Base-by-base conservation (phyloP, 257 asterid genomes). In the Rhazya stricta region DNA sequence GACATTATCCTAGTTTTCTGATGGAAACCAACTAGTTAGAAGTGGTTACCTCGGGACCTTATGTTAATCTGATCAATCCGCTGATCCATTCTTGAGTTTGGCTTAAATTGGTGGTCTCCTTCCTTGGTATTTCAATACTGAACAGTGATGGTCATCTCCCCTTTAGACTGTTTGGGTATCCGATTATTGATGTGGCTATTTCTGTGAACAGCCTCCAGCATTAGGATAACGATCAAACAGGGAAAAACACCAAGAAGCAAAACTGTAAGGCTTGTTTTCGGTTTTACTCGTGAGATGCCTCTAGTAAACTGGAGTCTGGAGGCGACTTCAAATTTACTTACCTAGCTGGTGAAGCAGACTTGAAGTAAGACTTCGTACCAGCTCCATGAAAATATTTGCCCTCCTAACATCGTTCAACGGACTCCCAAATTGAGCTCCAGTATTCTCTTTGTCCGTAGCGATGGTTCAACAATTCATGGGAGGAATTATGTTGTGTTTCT, bases 91-190 rank as follows among this genome's bases (percentile, higher is more conserved):
- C 19, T n/a, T 25, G 30, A 18, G 34, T 60, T 39, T 9, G 19
- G 58, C 56, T 9, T 39, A 23, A 58, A 58, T 37, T 34, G 63
- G 76, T 60, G 76, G 80, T 46, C 42, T 34, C 63, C 46, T 21
- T 19, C 27, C 51, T 6, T 69, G 27, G 42, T 3, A 10, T 19
- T 39, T 21, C 9, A 30, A n/a, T 39, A 25, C 12, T 7, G 46
- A 74, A 76, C 61, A 11, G 54, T 34, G 80, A 69, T 48, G 65
- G 43, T 29, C 34, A 23, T 9, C 12, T 34, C 45, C 30, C 13
- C 11, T 27, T 9, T 15, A 29, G 3, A 29, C 67, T 0, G 37
- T 60, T 13, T 1, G 36, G 62, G 18, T 6, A 25, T 10, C 10
- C 15, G 36, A 34, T 16, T 15, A 5, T 34, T n/a, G 32, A 32